These are phyloP conservation scores for Magnusiomyces tetraspermus DNA, from an alignment of 1,139 yeast genomes.

Conservation along the genomic window DNA sequence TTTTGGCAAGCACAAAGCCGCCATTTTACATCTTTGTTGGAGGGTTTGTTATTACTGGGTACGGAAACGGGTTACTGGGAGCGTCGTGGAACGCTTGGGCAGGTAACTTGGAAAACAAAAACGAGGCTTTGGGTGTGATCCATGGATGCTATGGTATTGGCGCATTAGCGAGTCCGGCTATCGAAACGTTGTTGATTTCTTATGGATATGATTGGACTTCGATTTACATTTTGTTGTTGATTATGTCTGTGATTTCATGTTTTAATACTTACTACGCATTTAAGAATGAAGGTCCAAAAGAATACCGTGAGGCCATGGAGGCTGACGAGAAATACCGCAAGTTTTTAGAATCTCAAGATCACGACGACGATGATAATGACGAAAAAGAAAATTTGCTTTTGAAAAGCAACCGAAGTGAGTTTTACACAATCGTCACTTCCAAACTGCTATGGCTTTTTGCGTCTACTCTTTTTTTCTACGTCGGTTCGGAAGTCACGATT, in stretches of 20 bases:
- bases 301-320: conserved; percentile 12
- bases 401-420: no score
- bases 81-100: conserved; percentile 51
- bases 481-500: conserved; percentile 58
- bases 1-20: conserved; percentile 37
- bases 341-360: neutral
- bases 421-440: neutral
- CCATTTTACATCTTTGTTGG: conserved; percentile 37
- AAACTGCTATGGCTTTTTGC: conserved; percentile 45
- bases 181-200: conserved; percentile 46
- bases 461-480: conserved; percentile 49
- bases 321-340: neutral
- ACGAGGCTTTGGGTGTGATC: conserved; percentile 42
- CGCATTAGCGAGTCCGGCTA: conserved; percentile 50
- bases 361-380: neutral
- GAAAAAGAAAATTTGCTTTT: neutral
- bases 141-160: conserved; percentile 60
- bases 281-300: conserved; percentile 18
- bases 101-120: conserved; percentile 40
- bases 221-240: conserved; percentile 44
- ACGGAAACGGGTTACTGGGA: conserved; percentile 48
- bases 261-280: conserved; percentile 16
- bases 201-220: conserved; percentile 45
- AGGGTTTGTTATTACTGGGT: conserved; percentile 50
- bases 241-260: conserved; percentile 30